phyloP scores from a whole-genome alignment of 805 yeast genomes.

The Millerozyma miso region DNA sequence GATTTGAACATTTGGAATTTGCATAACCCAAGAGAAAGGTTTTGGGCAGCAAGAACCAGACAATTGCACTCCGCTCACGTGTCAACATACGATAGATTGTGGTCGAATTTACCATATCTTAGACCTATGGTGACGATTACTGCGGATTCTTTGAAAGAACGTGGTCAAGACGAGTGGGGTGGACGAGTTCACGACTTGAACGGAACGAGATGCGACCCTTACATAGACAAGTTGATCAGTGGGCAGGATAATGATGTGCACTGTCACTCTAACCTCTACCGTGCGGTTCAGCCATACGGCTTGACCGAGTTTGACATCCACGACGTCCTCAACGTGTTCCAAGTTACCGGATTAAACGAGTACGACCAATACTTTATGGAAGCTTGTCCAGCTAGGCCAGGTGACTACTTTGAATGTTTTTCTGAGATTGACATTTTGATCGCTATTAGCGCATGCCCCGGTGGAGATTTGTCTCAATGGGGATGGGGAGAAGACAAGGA shows the following conservation, averaged over 20 bases:
- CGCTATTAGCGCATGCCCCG: slow-evolving; percentile 66
- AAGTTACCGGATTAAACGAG: slow-evolving; percentile 62
- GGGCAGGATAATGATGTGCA: slow-evolving; percentile 66
- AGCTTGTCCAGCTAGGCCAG: slow-evolving; percentile 57
- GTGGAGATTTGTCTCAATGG: slow-evolving; percentile 66
- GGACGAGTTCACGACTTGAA: slow-evolving; percentile 62
- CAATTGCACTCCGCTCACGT: slow-evolving; percentile 64
- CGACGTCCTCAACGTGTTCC: slow-evolving; percentile 66
- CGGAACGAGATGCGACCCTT: slow-evolving; percentile 69
- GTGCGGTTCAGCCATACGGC: slow-evolving; percentile 58
- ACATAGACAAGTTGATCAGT: slow-evolving; percentile 57
- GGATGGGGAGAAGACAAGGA: slow-evolving; percentile 64
- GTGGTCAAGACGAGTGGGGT: slow-evolving; percentile 57
- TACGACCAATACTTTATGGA: slow-evolving; percentile 68
- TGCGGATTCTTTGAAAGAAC: slow-evolving; percentile 51
- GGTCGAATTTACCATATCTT: slow-evolving; percentile 64
- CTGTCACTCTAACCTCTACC: slow-evolving; percentile 60
- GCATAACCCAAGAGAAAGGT: slow-evolving; percentile 57
- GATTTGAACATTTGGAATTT: slow-evolving; percentile 64
- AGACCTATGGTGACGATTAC: slow-evolving; percentile 63
- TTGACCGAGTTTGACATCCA: slow-evolving; percentile 64
- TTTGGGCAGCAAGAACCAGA: slow-evolving; percentile 69
- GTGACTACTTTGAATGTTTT: slow-evolving; percentile 62
- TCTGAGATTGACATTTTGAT: slow-evolving; percentile 63
- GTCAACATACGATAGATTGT: slow-evolving; percentile 54